Conservation (phyloP, 805 yeast species). For the Yarrowia sp. region DNA sequence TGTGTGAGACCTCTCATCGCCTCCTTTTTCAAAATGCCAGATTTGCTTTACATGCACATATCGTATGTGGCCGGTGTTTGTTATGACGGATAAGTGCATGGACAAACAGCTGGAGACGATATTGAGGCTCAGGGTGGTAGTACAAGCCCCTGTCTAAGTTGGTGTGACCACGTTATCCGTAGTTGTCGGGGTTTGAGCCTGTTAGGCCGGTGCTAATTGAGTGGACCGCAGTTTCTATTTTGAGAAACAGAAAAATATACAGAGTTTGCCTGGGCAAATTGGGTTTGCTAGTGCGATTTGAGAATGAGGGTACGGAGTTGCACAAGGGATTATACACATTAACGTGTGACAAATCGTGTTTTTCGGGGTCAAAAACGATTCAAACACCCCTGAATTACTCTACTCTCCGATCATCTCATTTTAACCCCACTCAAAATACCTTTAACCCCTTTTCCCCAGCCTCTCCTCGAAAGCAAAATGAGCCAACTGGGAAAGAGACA, state of each 20-base stretch:
- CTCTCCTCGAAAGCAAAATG: not conserved
- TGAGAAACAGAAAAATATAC: slow-evolving; percentile 9
- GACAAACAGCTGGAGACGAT: not conserved
- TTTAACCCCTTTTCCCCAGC: not conserved
- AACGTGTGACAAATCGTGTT: too few relatives aligned
- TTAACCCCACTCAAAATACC: not conserved
- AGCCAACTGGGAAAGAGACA: not conserved
- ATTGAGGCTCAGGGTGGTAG: too few relatives aligned
- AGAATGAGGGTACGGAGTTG: not conserved
- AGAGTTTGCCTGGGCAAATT: not conserved
- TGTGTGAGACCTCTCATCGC: not conserved
- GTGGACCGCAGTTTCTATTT: slow-evolving; percentile 6
- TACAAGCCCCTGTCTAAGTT: too few relatives aligned
- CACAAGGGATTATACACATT: too few relatives aligned
- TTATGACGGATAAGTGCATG: slow-evolving; percentile 11
- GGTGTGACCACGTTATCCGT: not conserved
- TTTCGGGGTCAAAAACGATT: too few relatives aligned
- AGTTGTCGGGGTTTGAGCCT: not conserved
- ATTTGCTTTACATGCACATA: slow-evolving; percentile 16
- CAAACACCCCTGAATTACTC: too few relatives aligned
- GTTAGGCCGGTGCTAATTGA: not conserved
- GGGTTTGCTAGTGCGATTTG: not conserved
- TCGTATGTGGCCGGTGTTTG: not conserved
- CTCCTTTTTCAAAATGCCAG: not conserved
- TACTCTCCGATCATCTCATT: too few relatives aligned